Evolutionary conservation across 768 basidiomycete species (phyloP), one percentile per base, ranked within the genome.

Genomic region (Auriculariales sp.): DNA sequence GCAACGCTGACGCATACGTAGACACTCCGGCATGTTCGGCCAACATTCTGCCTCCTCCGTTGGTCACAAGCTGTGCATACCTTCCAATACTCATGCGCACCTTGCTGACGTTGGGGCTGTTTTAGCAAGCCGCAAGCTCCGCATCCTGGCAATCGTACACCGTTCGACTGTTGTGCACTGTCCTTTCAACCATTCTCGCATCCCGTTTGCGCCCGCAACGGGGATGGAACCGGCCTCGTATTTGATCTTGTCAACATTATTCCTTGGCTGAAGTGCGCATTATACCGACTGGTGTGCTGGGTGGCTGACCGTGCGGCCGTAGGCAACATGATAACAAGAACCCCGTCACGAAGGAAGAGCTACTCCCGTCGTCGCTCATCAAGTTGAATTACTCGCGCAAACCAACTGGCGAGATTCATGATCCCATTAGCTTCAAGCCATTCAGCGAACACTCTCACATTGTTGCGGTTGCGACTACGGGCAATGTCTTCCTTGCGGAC

Each of bases 381-480:
- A 74, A 75, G n/a, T 72, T 90, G 28, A 73, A 86, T 59, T 91
- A 90, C 59, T 78, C 81, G 1, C 74, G 89, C 53, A 93, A 93
- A 63, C 69, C 85, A 2, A 79, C 89, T 24, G 85, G 85, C 32
- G 85, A 91, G 63, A 77, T 88, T 11, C 83, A 95, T 62, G 95
- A 99, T 62, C 95, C 95, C 0, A 91, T 99, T 36, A 90, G 91
- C 3, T 99, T 94, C 77, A 98, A 97, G 63, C 84, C 88, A 2
- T 95, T 99, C 73, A 92, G 75, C 60, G 84, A 94, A 54, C 94
- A 98, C 62, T 93, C 94, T 1, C 87, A 97, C 60, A 87, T 99
- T 49, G 87, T 91, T 31, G 86, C 88, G 34, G 80, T 95, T 56
- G 81, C 82, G 4, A 83, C 79, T 0, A 91, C 90, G 0, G 92